Percentiles rank a stretch among this genome's conserved stretches.
phyloP scores from a whole-genome alignment of 1,284 basidiomycete species.

The Baeospora myosura region DNA sequence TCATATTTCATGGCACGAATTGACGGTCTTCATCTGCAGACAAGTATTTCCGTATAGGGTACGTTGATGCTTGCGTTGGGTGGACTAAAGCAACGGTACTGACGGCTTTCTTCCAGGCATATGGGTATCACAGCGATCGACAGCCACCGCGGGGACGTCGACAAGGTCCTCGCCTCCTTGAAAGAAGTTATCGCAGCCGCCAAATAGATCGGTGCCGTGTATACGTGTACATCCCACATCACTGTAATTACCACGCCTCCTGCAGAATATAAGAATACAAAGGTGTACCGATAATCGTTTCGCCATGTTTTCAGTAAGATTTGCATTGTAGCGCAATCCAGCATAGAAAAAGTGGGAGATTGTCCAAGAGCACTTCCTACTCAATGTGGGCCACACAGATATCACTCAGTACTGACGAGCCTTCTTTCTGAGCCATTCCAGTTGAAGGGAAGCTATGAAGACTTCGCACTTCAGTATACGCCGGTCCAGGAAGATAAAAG shows the following conservation, averaged over 20 bases:
- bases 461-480: no score
- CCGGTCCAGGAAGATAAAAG: no score
- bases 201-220: conserved; percentile 6
- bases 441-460: no score
- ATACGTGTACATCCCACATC: not conserved
- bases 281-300: no score
- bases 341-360: no score
- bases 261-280: no score
- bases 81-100: not conserved
- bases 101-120: conserved; percentile 44
- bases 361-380: no score
- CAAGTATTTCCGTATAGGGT: conserved; percentile 78
- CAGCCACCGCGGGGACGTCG: conserved; percentile 63
- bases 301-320: no score
- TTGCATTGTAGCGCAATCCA: no score
- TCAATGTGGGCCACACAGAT: no score
- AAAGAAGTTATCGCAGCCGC: conserved; percentile 40
- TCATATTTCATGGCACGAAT: conserved; percentile 13
- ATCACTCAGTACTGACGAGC: not conserved
- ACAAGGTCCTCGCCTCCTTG: conserved; percentile 66
- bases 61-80: conserved; percentile 18
- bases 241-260: no score
- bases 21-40: conserved; percentile 31
- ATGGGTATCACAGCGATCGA: conserved; percentile 87
- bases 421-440: no score